Evolutionary conservation across 768 basidiomycete species (phyloP), one percentile per base, ranked within the genome.

Genomic region (Exsudoporus frostii): DNA sequence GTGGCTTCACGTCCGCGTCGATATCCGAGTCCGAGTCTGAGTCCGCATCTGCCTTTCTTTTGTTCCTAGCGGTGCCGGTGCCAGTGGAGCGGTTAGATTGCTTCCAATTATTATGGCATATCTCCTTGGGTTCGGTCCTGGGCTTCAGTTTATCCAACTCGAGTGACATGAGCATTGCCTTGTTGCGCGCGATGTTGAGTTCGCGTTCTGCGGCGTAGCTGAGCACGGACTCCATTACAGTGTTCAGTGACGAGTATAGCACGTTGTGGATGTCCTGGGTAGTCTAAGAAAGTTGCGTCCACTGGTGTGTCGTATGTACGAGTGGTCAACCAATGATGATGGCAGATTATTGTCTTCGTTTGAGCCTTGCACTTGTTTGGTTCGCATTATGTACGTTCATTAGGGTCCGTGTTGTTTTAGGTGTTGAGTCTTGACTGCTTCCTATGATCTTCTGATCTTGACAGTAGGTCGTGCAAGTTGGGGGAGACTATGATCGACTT

Each of bases 91-190:
- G 14, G 19, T 40, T 56, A 49, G 42, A 1, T n/a, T 45, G 54
- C 24, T 39, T 50, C 1, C 5, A 22, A 5, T 50, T 65, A 7
- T 57, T 58, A 44, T 69, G 74, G 24, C 49, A 51, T 15, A 51
- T 60, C 53, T 79, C 79, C 54, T 73, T 77, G 0, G 80, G 79
- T 54, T 81, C 82, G 20, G 76, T 70, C 2, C 68, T 48, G 22
- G 81, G 80, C 48, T 73, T 74, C 7, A 71, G 57, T 38, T 51
- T 56, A n/a, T 56, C 43, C 2, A 87, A 67, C 0, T 74, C 79
- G 8, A 85, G 62, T 0, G 53, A 47, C 10, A 61, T 62, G 37
- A 88, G 65, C 4, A 83, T 41, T 27, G 54, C 71, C 54, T 56
- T 71, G 59, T 85, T 86, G 68, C 66, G 66, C 19, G 46, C 63